Conservation (phyloP, 2,329 filamentous ascomycete species). For the Escovopsis sp. region DNA sequence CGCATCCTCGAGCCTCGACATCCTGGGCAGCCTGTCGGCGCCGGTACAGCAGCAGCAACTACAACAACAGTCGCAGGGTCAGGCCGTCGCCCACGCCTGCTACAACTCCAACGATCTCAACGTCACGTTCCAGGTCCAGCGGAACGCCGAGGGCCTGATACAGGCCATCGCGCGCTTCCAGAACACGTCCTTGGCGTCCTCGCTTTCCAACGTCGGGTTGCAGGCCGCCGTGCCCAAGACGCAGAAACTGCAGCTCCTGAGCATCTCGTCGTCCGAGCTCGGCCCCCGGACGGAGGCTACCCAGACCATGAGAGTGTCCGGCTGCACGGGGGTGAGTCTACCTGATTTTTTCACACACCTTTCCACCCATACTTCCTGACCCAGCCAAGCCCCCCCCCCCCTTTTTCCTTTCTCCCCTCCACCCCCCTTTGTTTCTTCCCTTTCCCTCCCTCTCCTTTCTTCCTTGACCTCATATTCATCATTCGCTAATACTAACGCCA, state of each 20-base stretch:
- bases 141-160: slow-evolving; percentile 62
- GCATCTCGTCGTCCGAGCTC: slow-evolving; percentile 69
- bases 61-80: slow-evolving; percentile 23
- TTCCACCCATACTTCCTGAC: not conserved
- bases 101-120: slow-evolving; percentile 78
- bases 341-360: not conserved
- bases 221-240: slow-evolving; percentile 95
- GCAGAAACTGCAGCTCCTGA: slow-evolving; percentile 83
- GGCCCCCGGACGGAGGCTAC: slow-evolving; percentile 67
- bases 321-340: slow-evolving; percentile 75
- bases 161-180: slow-evolving; percentile 75
- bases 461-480: no score
- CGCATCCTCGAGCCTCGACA: slow-evolving; percentile 29
- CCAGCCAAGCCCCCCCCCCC: slow-evolving; percentile 9
- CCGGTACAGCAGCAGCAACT: slow-evolving; percentile 31
- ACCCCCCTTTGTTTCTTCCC: no score
- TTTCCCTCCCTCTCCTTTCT: no score
- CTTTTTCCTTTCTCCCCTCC: no score
- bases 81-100: slow-evolving; percentile 40
- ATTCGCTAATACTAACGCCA: no score
- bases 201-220: slow-evolving; percentile 60
- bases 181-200: slow-evolving; percentile 52
- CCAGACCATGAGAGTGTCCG: slow-evolving; percentile 77
- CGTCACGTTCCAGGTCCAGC: slow-evolving; percentile 69
- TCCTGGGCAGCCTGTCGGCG: slow-evolving; percentile 30